Base-by-base conservation (phyloP, 352 stramenopile species). In the Globisporangium alternatum region DNA sequence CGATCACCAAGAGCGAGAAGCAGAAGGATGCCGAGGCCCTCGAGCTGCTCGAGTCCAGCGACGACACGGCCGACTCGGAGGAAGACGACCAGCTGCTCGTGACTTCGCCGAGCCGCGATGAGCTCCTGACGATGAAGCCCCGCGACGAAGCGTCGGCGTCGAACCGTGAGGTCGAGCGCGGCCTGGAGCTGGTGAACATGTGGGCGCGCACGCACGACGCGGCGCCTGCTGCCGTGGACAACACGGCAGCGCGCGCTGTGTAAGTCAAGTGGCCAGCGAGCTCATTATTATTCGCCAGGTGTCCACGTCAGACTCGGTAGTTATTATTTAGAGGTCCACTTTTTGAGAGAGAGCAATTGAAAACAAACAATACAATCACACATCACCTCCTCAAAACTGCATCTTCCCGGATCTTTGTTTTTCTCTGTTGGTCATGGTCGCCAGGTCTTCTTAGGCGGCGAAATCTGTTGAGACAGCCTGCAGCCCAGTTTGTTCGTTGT, bases 151-250 rank as follows among this genome's bases (percentile, higher is more conserved):
- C 35, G 35, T 39, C 75, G 17, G 58, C 67, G 28, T 57, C 71
- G 52, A 75, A 64, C 7, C 70, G 74, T 31, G 80, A 91, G 47
- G 78, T 81, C 1, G 79, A 80, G 44, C 77, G 83, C 51, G 82
- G 84, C 0, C 61, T 90, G 6, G 81, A 91, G 58, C 76, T 90
- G 2, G 78, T 91, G 55, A 91, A 89, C 28, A 75, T 78, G 9
- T 91, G 83, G 83, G 56, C 64, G 0, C 64, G 57, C 28, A 60
- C 55, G 35, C 55, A 68, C 58, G 64, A 69, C 33, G 52, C 64
- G 12, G 33, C 37, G 12, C 5, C 43, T 21, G 58, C 44, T 22
- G 30, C 43, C 4, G 6, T 31, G 7, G 48, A 54, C n/a, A 28
- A 28, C 15, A 62, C 41, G 25, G 64, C 56, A 25, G 30, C 56